Evolutionary conservation across 2,329 filamentous ascomycete genomes (phyloP), one percentile per base, ranked within the genome.

Genomic region (Elsinoe batatas): DNA sequence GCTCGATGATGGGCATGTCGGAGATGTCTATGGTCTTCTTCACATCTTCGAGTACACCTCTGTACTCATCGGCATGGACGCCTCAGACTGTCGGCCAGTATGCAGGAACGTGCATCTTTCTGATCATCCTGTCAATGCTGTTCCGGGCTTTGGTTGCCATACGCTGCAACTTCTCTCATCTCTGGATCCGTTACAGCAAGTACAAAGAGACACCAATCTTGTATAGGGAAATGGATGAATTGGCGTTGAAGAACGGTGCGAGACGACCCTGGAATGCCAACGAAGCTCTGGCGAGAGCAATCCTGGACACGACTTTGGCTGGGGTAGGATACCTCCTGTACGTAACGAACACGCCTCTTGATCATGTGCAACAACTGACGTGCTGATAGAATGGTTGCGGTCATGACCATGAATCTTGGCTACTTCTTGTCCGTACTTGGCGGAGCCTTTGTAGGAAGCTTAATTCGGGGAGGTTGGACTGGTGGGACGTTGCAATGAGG

Each of bases 401-500:
- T 94, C 66, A 95, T 93, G 88, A 90, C 87, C 1, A 82, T 88
- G 74, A 93, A 93, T 63, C 79, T 91, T n/a, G 88, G 88, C 12
- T 93, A 91, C 68, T 91, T 91, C 68, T 71, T 89, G 55, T 89
- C 87, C 0, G 79, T 91, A n/a, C 76, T 94, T 11, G 84, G 76
- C 5, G 85, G 85, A 11, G 80, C 85, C 1, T 96, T 96, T 65
- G 66, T 94, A 13, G 91, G 91, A 30, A 93, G 91, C 26, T 30
- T 30, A 30, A 30, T 30, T 30, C 8, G 26, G 26, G 26, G 26
- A 30, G 26, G 26, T 5, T 30, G 26, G 26, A 30, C 26, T 30
- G 26, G 26, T 30, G 26, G 26, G 26, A 30, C 26, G 26, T 30
- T 8, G 7, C 26, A 30, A 30, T 30, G 26, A 30, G 26, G 26